phyloP scores from a whole-genome alignment of 148 eudicot species.

The Hydrangea macrophylla region DNA sequence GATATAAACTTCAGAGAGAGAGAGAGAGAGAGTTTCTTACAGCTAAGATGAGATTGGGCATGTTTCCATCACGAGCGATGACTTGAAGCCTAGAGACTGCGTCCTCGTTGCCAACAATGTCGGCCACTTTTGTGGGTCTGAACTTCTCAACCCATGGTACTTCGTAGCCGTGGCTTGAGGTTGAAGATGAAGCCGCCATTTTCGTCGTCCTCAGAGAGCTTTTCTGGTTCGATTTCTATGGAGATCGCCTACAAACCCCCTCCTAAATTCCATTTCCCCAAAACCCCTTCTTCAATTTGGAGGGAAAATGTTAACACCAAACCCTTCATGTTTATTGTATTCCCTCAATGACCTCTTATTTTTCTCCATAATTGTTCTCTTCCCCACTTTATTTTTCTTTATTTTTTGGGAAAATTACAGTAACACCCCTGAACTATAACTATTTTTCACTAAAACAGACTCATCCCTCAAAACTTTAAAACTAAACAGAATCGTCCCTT shows the following conservation, averaged over 20 bases:
- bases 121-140: slow-evolving; percentile 75
- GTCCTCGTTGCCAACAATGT: slow-evolving; percentile 91
- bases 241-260: not conserved
- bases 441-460: no score
- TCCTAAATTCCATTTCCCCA: not conserved
- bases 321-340: no score
- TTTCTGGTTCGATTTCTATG: not conserved
- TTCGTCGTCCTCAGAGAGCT: not conserved
- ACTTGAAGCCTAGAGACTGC: slow-evolving; percentile 89
- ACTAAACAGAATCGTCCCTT: no score
- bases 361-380: no score
- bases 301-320: slow-evolving; percentile 23
- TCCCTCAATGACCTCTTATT: no score
- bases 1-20: not conserved
- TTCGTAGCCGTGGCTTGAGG: slow-evolving; percentile 45
- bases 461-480: no score
- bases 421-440: no score
- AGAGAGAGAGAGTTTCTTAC: slow-evolving; percentile 31
- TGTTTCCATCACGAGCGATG: slow-evolving; percentile 94
- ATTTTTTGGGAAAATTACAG: no score
- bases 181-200: slow-evolving; percentile 52
- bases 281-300: slow-evolving; percentile 17
- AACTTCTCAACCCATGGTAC: slow-evolving; percentile 96
- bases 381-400: no score
- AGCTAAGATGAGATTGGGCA: slow-evolving; percentile 86